Base-by-base conservation (phyloP, 257 asterid species). In the Penstemon eatonii region DNA sequence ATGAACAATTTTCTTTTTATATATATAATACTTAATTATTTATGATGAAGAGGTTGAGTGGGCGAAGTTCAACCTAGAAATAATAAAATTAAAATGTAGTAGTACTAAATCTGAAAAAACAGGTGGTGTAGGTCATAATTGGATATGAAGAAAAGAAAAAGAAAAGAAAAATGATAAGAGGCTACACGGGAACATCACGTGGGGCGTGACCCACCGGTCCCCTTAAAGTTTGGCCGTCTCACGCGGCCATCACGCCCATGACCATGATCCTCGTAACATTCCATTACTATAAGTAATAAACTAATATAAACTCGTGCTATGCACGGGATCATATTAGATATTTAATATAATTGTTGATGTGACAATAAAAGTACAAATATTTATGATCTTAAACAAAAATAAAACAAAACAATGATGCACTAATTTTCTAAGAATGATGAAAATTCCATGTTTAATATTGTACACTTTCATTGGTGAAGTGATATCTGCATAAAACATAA, bases 121-220 rank as follows among this genome's bases (percentile, higher is more conserved):
- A 25, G 33, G 63, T 72, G 53, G 1, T 52, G 67, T 54, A 25
- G 49, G 62, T 73, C 15, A 36, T 70, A 66, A 65, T 64, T 60
- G 50, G 63, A 41, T 52, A 33, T 56, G 9, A 38, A 25, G 52
- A 63, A 56, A 63, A 67, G 38, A 8, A 47, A 47, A 47, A n/a
- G 2, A 56, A 56, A 13, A 55, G 2, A 55, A 19, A 12, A 9
- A 5, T 9, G 83, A 69, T 15, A 50, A 18, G 37, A 70, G 33
- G 13, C 33, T 25, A 18, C 79, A 72, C 75, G 76, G 64, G 72
- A 76, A 76, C 82, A 70, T 80, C 79, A 76, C 82, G 80, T 80
- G 85, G 76, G 46, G 25, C 75, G 36, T 60, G 76, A 53, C 78
- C 80, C 74, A 70, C 75, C 50, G 46, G 67, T 63, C 50, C 67